These are phyloP conservation scores for Anastatica hierochuntica DNA, from an alignment of 345 rosid species.

Conservation along the genomic window DNA sequence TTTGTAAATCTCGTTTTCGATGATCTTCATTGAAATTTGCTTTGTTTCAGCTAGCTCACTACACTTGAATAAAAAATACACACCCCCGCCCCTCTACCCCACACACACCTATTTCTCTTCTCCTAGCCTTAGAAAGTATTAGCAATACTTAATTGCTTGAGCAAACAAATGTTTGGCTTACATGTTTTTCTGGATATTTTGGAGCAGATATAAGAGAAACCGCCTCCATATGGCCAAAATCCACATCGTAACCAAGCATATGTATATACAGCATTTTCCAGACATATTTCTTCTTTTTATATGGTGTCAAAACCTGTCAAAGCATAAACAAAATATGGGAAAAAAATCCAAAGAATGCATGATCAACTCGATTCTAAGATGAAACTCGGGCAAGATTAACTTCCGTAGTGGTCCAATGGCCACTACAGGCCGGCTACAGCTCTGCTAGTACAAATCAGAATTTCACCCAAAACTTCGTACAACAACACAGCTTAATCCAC, in stretches of 20 bases:
- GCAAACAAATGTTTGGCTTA: constrained; percentile 12
- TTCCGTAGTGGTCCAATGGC: neutral
- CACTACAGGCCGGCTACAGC: constrained; percentile 5
- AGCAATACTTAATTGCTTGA: neutral
- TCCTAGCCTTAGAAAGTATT: neutral
- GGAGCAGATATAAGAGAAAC: constrained; percentile 99
- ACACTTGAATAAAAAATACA: neutral
- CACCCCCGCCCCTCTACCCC: too few species aligned
- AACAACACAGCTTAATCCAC: neutral
- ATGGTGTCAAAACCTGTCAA: constrained; percentile 74
- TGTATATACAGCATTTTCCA: constrained; percentile 98
- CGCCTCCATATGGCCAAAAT: constrained; percentile 99
- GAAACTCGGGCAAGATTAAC: neutral
- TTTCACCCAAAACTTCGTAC: neutral
- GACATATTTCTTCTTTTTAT: constrained; percentile 99
- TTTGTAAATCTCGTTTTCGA: neutral
- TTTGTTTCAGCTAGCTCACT: constrained; percentile 1
- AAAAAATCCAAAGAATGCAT: neutral
- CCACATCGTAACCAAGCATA: constrained; percentile 98
- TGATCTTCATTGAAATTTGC: neutral
- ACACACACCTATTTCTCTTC: constrained; percentile 3
- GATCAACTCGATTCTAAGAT: neutral
- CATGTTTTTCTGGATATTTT: constrained; percentile 99
- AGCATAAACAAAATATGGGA: neutral
- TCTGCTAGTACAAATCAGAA: neutral